Conservation (phyloP, 2,329 filamentous ascomycete genomes). For the Calonectria montana region DNA sequence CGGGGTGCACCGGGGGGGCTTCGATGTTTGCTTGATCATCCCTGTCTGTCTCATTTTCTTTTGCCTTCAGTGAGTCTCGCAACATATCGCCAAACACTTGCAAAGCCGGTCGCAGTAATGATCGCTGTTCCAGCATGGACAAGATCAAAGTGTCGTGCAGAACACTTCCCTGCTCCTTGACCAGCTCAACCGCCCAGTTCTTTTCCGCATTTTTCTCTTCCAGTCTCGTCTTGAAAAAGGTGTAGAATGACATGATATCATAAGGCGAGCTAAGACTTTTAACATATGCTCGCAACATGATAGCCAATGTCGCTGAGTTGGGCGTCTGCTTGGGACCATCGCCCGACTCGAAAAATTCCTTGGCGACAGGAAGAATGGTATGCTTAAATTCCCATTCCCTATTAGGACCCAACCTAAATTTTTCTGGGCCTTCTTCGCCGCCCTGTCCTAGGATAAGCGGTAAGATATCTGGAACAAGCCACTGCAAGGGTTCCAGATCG, state of each 20-base stretch:
- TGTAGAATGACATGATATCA: constrained; percentile 58
- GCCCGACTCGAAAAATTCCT: constrained; percentile 44
- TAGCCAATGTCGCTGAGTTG: constrained; percentile 52
- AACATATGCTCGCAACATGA: constrained; percentile 62
- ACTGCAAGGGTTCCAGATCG: constrained; percentile 57
- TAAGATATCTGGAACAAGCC: constrained; percentile 50
- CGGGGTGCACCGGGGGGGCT: constrained; percentile 50
- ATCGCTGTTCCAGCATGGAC: constrained; percentile 56
- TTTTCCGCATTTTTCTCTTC: constrained; percentile 46
- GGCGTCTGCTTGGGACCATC: constrained; percentile 47
- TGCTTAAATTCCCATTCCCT: constrained; percentile 45
- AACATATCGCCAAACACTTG: constrained; percentile 65
- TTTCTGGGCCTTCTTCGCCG: constrained; percentile 33
- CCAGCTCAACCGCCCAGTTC: constrained; percentile 49
- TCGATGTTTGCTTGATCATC: constrained; percentile 11
- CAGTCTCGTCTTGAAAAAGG: constrained; percentile 58
- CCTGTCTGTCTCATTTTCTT: constrained; percentile 16
- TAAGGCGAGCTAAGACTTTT: constrained; percentile 52
- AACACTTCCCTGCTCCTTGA: constrained; percentile 54
- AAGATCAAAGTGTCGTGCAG: constrained; percentile 64
- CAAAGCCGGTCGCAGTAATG: constrained; percentile 57
- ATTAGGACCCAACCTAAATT: constrained; percentile 32
- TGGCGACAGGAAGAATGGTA: constrained; percentile 48
- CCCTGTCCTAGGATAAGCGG: constrained; percentile 45
- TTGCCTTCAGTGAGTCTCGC: constrained; percentile 45